A percentile compares a stretch with the other conserved stretches of the same genome.
Conservation (phyloP, 2,329 filamentous ascomycete genomes). For the Elsinoe fawcettii region DNA sequence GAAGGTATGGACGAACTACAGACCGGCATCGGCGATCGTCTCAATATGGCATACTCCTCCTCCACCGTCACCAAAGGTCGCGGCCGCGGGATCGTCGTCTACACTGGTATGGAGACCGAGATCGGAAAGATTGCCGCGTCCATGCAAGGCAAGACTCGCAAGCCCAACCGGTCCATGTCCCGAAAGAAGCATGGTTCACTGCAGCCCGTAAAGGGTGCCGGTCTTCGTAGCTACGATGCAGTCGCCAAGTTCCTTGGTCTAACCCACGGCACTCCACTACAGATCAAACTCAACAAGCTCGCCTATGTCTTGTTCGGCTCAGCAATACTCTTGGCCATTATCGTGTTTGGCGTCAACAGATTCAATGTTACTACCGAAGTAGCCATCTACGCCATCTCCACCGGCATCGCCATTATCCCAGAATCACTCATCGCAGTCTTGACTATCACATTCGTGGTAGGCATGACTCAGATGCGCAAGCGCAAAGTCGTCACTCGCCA, state of each 20-base stretch:
- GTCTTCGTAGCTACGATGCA: conserved; percentile 51
- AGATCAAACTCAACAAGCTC: conserved; percentile 78
- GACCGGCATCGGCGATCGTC: conserved; percentile 48
- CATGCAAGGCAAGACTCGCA: conserved; percentile 17
- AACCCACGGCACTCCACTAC: conserved; percentile 68
- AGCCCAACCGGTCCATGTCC: conserved; percentile 14
- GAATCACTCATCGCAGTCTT: conserved; percentile 55
- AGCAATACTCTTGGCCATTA: conserved; percentile 61
- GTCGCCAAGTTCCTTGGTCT: conserved; percentile 57
- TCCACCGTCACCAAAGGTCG: conserved; percentile 66
- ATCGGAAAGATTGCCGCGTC: conserved; percentile 64
- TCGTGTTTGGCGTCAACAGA: conserved; percentile 58
- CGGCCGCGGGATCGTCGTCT: conserved; percentile 59
- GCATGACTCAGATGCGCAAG: conserved; percentile 55
- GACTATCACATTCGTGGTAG: conserved; percentile 59
- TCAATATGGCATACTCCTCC: conserved; percentile 64
- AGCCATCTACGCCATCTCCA: conserved; percentile 42
- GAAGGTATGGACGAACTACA: conserved; percentile 46
- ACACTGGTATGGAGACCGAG: conserved; percentile 66
- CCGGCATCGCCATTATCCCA: conserved; percentile 41
- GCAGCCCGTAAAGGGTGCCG: conserved; percentile 18
- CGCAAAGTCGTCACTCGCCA: conserved; percentile 58
- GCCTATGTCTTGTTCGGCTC: conserved; percentile 72
- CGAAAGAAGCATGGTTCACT: conserved; percentile 10
- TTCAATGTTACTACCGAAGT: conserved; percentile 32